Evolutionary conservation across 2,329 filamentous ascomycete genomes (phyloP).

Genomic region (Coccinonectria pachysandricola): DNA sequence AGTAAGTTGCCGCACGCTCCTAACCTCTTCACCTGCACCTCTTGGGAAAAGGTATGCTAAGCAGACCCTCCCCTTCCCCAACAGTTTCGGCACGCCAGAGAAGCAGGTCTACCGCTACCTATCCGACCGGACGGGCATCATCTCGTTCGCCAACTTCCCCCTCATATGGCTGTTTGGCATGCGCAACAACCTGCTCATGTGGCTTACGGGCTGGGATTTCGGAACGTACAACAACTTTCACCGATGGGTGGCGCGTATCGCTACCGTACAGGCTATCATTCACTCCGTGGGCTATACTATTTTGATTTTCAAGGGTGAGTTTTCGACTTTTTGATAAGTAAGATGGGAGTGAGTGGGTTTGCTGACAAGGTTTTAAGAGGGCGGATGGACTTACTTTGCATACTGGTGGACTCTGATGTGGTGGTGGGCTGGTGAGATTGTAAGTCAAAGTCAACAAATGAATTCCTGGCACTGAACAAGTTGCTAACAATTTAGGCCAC

Average conservation of each 20-base stretch:
- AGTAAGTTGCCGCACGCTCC: slow-evolving; percentile 27
- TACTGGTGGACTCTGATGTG: slow-evolving; percentile 33
- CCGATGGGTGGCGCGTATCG: slow-evolving; percentile 53
- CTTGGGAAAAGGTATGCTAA: too few relatives aligned
- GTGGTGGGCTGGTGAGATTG: slow-evolving; percentile 40
- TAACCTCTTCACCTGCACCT: accelerated
- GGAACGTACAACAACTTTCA: slow-evolving; percentile 58
- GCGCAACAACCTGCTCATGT: slow-evolving; percentile 56
- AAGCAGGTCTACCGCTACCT: slow-evolving; percentile 41
- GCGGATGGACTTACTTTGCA: slow-evolving; percentile 25
- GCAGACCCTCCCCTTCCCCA: slow-evolving; percentile 1
- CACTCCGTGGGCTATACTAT: slow-evolving; percentile 52
- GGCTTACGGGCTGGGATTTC: slow-evolving; percentile 60
- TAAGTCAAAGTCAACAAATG: too few relatives aligned
- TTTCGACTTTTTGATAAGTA: accelerated
- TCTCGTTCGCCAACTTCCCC: slow-evolving; percentile 54
- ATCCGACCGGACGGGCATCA: slow-evolving; percentile 52
- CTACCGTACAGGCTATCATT: slow-evolving; percentile 50
- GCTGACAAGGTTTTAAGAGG: slow-evolving; percentile 20
- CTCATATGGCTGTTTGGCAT: slow-evolving; percentile 57
- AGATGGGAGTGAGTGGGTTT: too few relatives aligned
- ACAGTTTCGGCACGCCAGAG: slow-evolving; percentile 24
- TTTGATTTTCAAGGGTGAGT: slow-evolving; percentile 28
- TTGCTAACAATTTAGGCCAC: slow-evolving; percentile 31
- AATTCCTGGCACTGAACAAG: too few relatives aligned